A percentile compares a stretch with the other conserved stretches of the same genome.
Evolutionary conservation across 176 grass and related monocot genomes (phyloP).

Genomic region (Aegilops longissima): DNA sequence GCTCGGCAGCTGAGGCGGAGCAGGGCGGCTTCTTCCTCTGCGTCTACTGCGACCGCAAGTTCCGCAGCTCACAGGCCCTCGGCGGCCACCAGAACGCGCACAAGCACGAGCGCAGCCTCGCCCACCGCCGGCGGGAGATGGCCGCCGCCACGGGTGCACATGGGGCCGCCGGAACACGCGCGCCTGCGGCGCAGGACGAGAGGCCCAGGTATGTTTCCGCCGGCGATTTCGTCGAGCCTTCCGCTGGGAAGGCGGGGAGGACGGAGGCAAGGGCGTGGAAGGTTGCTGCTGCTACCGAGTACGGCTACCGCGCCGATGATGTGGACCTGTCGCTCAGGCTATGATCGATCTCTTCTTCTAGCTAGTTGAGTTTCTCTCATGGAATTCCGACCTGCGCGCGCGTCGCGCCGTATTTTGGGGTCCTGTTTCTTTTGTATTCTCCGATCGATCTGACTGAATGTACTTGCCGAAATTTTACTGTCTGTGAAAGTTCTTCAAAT

Average conservation of each 20-base stretch:
- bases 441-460: neutral
- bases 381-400: neutral
- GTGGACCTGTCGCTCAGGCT: conserved; percentile 56
- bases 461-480: too few species aligned
- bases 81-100: conserved; percentile 98
- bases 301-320: neutral
- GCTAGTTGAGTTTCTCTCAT: conserved; percentile 1
- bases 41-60: conserved; percentile 83
- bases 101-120: conserved; percentile 85
- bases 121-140: conserved; percentile 56
- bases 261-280: neutral
- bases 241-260: neutral
- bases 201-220: neutral
- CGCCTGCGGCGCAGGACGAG: neutral
- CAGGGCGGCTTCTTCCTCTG: conserved; percentile 75
- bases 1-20: conserved; percentile 26
- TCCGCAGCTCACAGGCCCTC: conserved; percentile 86
- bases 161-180: neutral
- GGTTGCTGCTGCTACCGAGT: neutral
- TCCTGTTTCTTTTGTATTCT: too few species aligned
- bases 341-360: conserved; percentile 7
- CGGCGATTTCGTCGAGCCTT: neutral
- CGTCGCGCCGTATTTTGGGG: too few species aligned
- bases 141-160: conserved; percentile 28
- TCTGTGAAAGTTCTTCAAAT: too few species aligned